phyloP scores from a whole-genome alignment of 768 basidiomycete genomes.

The Russula lepida region DNA sequence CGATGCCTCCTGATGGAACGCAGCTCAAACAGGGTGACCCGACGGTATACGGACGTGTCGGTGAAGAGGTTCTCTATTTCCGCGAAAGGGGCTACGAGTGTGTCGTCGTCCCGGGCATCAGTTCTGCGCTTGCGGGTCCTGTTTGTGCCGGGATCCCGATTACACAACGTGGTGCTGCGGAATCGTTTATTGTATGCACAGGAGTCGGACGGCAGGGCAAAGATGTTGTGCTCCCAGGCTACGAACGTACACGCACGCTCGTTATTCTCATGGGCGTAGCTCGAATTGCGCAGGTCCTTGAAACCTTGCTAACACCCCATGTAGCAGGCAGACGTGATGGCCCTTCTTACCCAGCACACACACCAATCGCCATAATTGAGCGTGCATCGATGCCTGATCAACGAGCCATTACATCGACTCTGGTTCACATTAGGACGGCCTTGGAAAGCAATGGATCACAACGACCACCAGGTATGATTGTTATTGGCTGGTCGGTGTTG shows the following conservation, averaged over 20 bases:
- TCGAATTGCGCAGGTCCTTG: constrained; percentile 61
- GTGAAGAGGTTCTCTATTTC: constrained; percentile 93
- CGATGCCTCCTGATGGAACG: constrained; percentile 1
- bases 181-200: constrained; percentile 84
- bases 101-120: constrained; percentile 82
- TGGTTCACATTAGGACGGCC: constrained; percentile 60
- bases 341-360: constrained; percentile 56
- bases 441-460: constrained; percentile 75
- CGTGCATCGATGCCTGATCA: constrained; percentile 94
- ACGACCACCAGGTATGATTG: constrained; percentile 91
- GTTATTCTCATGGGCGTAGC: constrained; percentile 95
- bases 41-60: constrained; percentile 86
- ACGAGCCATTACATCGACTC: constrained; percentile 68
- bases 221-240: constrained; percentile 77
- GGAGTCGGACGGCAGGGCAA: constrained; percentile 87
- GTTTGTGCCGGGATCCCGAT: constrained; percentile 87
- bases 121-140: constrained; percentile 84
- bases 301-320: constrained; percentile 38
- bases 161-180: constrained; percentile 91
- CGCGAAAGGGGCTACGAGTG: constrained; percentile 77
- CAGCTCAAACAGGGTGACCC: constrained; percentile 98
- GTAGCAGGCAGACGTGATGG: constrained; percentile 34
- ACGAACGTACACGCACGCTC: constrained; percentile 72
- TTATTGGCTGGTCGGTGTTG: constrained; percentile 87
- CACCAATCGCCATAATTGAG: constrained; percentile 91